Percentiles rank a stretch among this genome's conserved stretches.
Conservation (phyloP, 2,329 filamentous ascomycete species). For the Scedosporium apiospermum region DNA sequence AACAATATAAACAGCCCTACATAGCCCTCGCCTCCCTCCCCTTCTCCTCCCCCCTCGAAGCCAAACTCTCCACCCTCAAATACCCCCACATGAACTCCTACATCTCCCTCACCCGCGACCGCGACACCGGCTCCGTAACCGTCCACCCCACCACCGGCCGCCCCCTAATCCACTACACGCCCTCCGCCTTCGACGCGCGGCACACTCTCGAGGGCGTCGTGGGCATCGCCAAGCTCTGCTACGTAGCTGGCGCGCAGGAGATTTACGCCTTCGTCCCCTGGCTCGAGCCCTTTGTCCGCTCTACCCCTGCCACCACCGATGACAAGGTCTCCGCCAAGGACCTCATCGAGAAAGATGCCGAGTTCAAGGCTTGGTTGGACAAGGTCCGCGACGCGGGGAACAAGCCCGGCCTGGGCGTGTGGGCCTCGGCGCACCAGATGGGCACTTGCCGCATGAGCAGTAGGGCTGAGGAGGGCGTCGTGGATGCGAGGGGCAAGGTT, state of each 20-base stretch:
- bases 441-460: constrained; percentile 64
- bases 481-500: constrained; percentile 47
- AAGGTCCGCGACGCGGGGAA: constrained; percentile 38
- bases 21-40: constrained; percentile 51
- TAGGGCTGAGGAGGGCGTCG: constrained; percentile 40
- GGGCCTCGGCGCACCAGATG: constrained; percentile 73
- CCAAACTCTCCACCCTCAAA: constrained; percentile 61
- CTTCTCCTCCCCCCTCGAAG: constrained; percentile 60
- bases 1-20: constrained; percentile 41
- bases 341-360: constrained; percentile 39
- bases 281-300: constrained; percentile 50
- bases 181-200: constrained; percentile 61
- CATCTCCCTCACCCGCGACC: constrained; percentile 67
- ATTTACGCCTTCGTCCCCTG: constrained; percentile 59
- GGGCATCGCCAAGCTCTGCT: constrained; percentile 65
- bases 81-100: constrained; percentile 61
- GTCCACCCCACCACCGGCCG: constrained; percentile 58
- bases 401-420: constrained; percentile 41
- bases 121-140: constrained; percentile 65
- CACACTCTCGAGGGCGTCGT: constrained; percentile 64
- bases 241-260: constrained; percentile 70
- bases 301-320: constrained; percentile 3
- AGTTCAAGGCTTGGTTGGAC: constrained; percentile 53
- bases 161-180: constrained; percentile 59
- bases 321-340: constrained; percentile 3